phyloP scores from a whole-genome alignment of 1,139 yeast species.

The Hansenula lynferdii region DNA sequence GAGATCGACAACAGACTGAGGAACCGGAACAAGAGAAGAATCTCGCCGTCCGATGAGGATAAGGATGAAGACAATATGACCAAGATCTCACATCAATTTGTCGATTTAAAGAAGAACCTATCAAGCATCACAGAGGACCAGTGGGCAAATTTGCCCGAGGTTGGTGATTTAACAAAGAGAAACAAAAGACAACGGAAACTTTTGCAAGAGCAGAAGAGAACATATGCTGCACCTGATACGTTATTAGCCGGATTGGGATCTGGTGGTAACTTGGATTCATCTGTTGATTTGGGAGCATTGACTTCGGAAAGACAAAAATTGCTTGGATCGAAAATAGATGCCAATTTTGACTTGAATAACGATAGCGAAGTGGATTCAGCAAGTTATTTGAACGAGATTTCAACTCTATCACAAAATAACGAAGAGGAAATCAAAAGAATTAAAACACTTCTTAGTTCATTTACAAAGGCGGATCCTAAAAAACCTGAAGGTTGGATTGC shows the following conservation, averaged over 20 bases:
- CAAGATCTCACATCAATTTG: slow-evolving; percentile 39
- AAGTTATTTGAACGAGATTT: slow-evolving; percentile 34
- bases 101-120: slow-evolving; percentile 60
- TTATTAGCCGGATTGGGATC: slow-evolving; percentile 36
- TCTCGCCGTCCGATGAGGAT: slow-evolving; percentile 25
- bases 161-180: slow-evolving; percentile 77
- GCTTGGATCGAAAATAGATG: slow-evolving; percentile 32
- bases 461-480: slow-evolving; percentile 67
- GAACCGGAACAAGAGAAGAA: slow-evolving; percentile 31
- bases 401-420: slow-evolving; percentile 21
- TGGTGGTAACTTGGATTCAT: slow-evolving; percentile 17
- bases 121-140: slow-evolving; percentile 58
- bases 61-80: slow-evolving; percentile 23
- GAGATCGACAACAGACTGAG: slow-evolving; percentile 56
- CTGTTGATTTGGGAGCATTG: slow-evolving; percentile 28
- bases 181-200: slow-evolving; percentile 69
- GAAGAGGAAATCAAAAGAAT: slow-evolving; percentile 50
- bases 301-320: slow-evolving; percentile 32
- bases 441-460: slow-evolving; percentile 57
- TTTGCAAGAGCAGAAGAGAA: slow-evolving; percentile 60
- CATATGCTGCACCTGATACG: slow-evolving; percentile 81
- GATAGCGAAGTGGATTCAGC: slow-evolving; percentile 28
- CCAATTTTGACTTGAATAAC: slow-evolving; percentile 22
- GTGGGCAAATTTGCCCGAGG: slow-evolving; percentile 85
- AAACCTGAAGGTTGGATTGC: slow-evolving; percentile 87